Percentiles rank a stretch among this genome's conserved stretches.
Conservation (phyloP, 257 asterid species). For the Solanum boliviense region DNA sequence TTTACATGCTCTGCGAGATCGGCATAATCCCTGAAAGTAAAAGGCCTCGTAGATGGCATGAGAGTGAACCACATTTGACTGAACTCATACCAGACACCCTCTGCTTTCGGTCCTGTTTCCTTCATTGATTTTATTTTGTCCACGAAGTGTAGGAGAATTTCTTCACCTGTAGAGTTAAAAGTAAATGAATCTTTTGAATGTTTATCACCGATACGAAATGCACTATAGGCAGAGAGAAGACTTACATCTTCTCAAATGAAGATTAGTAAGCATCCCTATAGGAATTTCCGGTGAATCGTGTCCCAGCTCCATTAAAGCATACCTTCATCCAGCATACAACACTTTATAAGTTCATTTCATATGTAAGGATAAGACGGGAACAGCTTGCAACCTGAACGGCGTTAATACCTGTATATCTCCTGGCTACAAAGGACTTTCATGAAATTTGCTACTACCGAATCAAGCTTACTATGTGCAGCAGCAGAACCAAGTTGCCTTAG, state of each 20-base stretch:
- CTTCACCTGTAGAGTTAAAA: conserved; percentile 44
- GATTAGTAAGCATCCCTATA: conserved; percentile 55
- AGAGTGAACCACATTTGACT: conserved; percentile 64
- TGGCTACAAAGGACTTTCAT: conserved; percentile 80
- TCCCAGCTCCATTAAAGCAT: conserved; percentile 84
- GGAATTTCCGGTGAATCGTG: conserved; percentile 70
- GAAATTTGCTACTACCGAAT: conserved; percentile 57
- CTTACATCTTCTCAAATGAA: conserved; percentile 63
- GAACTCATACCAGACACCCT: conserved; percentile 51
- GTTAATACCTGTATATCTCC: conserved; percentile 57
- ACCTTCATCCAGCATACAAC: conserved; percentile 21
- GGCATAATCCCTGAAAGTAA: conserved; percentile 25
- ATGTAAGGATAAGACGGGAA: neutral
- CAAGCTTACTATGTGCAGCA: conserved; percentile 63
- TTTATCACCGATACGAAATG: neutral
- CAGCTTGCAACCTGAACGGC: neutral
- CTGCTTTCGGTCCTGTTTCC: conserved; percentile 19
- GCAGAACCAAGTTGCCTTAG: conserved; percentile 67
- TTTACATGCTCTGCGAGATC: conserved; percentile 69
- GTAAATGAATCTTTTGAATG: neutral
- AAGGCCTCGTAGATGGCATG: conserved; percentile 67
- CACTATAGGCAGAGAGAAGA: neutral
- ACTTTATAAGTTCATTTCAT: neutral
- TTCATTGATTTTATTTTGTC: conserved; percentile 7
- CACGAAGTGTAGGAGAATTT: conserved; percentile 24